Base-by-base conservation (phyloP, 2,329 filamentous ascomycete genomes). In the Salinomyces thailandicus region DNA sequence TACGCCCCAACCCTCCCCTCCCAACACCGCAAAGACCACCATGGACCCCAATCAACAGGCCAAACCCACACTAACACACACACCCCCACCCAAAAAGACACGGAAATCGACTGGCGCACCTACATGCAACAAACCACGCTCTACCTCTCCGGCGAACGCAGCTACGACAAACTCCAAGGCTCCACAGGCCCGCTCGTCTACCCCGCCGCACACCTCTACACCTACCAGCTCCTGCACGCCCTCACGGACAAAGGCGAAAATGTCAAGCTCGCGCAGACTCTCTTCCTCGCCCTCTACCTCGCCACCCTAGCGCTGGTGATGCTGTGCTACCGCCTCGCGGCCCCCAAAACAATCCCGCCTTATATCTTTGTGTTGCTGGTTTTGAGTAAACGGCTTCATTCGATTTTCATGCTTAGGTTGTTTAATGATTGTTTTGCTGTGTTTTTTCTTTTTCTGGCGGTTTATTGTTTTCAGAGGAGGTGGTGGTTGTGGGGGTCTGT, bases 391-490 rank as follows among this genome's bases (percentile, higher is more conserved):
- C 76, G 91, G 22, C 66, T 96, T 17, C 91, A 98, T 61, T 94
- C 85, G 60, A 81, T 98, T 49, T 98, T 91, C 55, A 64, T 98
- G 49, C 71, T 98, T 37, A 77, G 91, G 29, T 80, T 89, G 54
- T 98, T 98, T 70, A 98, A 98, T 62, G 91, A 98, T 63, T 85
- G 86, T 49, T 83, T 94, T 56, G 87, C 87, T 13, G 75, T 81
- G 3, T 69, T 91, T 49, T 85, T 84, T 48, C 71, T 98, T 43
- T 96, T 85, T 75, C 59, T 77, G 13, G 75, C 85, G n/a, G 78
- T 96, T 26, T 81, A 76, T 54, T 68, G 76, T 45, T 82, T 86
- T 56, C 85, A 95, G 64, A 73, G 72, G 31, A 71, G 77, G 19
- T 66, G 71, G 39, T 95, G 84, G 82, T 77, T 77, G 17, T 51